phyloP scores from a whole-genome alignment of 805 yeast genomes.

The Candida stauntonica region DNA sequence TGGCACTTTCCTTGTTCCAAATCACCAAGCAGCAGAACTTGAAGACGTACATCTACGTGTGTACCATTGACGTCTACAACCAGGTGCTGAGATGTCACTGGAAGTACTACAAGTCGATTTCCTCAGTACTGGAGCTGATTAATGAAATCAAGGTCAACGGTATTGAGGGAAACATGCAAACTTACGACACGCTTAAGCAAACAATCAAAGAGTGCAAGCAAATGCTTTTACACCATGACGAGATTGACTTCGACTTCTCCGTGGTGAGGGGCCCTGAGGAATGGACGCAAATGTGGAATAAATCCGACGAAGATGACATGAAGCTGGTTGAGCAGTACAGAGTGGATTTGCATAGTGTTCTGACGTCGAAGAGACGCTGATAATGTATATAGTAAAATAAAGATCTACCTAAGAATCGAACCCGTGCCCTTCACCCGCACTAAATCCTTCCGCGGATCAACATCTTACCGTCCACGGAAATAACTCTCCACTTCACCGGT shows the following conservation, averaged over 20 bases:
- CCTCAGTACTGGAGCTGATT: conserved; percentile 30
- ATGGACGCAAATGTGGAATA: conserved; percentile 18
- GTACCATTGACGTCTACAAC: conserved; percentile 37
- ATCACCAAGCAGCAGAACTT: conserved; percentile 27
- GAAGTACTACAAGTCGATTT: conserved; percentile 35
- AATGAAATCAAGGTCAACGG: conserved; percentile 40
- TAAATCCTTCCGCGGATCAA: no score
- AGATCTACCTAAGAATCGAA: no score
- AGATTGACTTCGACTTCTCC: conserved; percentile 1
- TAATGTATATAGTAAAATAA: neutral
- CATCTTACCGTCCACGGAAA: no score
- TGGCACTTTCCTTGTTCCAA: conserved; percentile 35
- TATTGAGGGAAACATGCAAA: conserved; percentile 32
- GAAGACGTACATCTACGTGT: conserved; percentile 34
- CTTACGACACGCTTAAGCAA: conserved; percentile 19
- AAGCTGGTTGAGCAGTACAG: conserved; percentile 11
- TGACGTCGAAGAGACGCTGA: neutral
- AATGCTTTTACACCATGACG: conserved; percentile 8
- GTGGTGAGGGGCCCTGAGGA: conserved; percentile 10
- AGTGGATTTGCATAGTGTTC: conserved; percentile 6
- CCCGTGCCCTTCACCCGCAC: no score
- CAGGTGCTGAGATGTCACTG: conserved; percentile 34
- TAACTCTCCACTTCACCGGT: no score
- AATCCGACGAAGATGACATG: conserved; percentile 16
- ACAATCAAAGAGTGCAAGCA: conserved; percentile 12